A percentile compares a stretch with the other conserved stretches of the same genome.
Evolutionary conservation across 352 stramenopile genomes (phyloP).

Genomic region (Phytophthora crassamura): DNA sequence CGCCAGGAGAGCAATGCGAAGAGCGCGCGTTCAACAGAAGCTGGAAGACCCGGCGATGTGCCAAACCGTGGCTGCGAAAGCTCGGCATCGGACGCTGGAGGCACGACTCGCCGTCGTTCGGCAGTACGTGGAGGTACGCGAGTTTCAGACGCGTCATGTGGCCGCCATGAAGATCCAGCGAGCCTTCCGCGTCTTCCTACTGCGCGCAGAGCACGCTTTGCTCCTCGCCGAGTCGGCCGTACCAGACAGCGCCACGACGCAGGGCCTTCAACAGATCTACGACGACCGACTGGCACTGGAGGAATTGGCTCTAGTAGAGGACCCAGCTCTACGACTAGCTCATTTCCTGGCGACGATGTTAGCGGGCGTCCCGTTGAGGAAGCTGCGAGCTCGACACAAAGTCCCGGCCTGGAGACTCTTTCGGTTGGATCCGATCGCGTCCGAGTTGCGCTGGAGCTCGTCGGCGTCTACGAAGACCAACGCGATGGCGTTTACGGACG

Average conservation of each 20-base stretch:
- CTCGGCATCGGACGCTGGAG: slow-evolving; percentile 30
- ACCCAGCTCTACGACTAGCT: slow-evolving; percentile 47
- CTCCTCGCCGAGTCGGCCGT: slow-evolving; percentile 65
- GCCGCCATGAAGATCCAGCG: slow-evolving; percentile 68
- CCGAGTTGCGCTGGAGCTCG: slow-evolving; percentile 67
- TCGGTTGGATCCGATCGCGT: slow-evolving; percentile 62
- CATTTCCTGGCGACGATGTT: slow-evolving; percentile 73
- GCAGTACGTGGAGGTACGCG: slow-evolving; percentile 60
- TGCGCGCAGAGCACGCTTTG: slow-evolving; percentile 56
- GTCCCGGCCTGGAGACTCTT: slow-evolving; percentile 64
- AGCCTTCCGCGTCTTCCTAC: slow-evolving; percentile 47
- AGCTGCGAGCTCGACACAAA: slow-evolving; percentile 60
- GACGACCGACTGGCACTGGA: slow-evolving; percentile 69
- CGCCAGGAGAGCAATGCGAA: slow-evolving; percentile 30
- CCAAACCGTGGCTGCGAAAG: slow-evolving; percentile 22
- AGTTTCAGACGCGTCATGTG: slow-evolving; percentile 64
- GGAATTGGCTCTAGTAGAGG: slow-evolving; percentile 60
- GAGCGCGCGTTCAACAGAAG: slow-evolving; percentile 17
- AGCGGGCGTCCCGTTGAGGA: slow-evolving; percentile 67
- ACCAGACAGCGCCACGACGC: slow-evolving; percentile 42
- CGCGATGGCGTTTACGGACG: slow-evolving; percentile 55
- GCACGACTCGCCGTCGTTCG: slow-evolving; percentile 52
- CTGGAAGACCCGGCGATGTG: slow-evolving; percentile 40
- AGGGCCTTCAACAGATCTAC: slow-evolving; percentile 57
- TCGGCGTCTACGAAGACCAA: slow-evolving; percentile 32